Conservation (phyloP, 2,329 filamentous ascomycete genomes). For the Curvularia sp. region DNA sequence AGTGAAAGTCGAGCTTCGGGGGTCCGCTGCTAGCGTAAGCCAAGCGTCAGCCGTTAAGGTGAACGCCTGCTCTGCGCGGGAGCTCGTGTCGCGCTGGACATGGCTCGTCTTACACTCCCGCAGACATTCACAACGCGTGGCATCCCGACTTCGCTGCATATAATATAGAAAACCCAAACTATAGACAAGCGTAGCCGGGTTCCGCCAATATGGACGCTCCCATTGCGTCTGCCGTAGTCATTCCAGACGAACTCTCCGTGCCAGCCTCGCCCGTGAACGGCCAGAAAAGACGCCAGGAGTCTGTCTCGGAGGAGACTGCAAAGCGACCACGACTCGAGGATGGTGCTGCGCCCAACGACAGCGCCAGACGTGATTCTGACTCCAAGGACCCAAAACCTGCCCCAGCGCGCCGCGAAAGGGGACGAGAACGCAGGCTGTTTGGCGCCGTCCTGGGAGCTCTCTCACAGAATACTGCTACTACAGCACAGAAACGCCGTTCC, state of each 20-base stretch:
- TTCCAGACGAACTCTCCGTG: slow-evolving; percentile 54
- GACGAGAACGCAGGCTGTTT: slow-evolving; percentile 84
- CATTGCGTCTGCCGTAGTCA: slow-evolving; percentile 62
- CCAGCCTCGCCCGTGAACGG: slow-evolving; percentile 41
- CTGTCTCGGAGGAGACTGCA: slow-evolving; percentile 56
- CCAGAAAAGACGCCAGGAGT: slow-evolving; percentile 64
- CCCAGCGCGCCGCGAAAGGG: slow-evolving; percentile 67
- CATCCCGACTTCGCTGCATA: background rate
- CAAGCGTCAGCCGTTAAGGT: slow-evolving; percentile 4
- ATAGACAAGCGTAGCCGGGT: background rate
- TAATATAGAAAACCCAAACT: background rate
- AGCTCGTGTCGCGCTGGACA: slow-evolving; percentile 29
- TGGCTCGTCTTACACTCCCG: slow-evolving; percentile 3
- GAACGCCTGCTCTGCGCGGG: slow-evolving; percentile 37
- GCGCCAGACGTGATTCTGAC: slow-evolving; percentile 28
- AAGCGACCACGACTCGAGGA: slow-evolving; percentile 63
- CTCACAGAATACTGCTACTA: slow-evolving; percentile 70
- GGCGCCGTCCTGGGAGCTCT: slow-evolving; percentile 80
- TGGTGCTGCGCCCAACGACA: slow-evolving; percentile 30
- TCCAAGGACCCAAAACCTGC: slow-evolving; percentile 48
- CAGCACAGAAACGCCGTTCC: slow-evolving; percentile 71
- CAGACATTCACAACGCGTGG: slow-evolving; percentile 7
- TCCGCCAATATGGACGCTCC: slow-evolving; percentile 46
- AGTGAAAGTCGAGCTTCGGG: slow-evolving; percentile 17
- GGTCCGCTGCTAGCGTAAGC: slow-evolving; percentile 20